Evolutionary conservation across 2,329 filamentous ascomycete genomes (phyloP).

Genomic region (Cercospora beticola): DNA sequence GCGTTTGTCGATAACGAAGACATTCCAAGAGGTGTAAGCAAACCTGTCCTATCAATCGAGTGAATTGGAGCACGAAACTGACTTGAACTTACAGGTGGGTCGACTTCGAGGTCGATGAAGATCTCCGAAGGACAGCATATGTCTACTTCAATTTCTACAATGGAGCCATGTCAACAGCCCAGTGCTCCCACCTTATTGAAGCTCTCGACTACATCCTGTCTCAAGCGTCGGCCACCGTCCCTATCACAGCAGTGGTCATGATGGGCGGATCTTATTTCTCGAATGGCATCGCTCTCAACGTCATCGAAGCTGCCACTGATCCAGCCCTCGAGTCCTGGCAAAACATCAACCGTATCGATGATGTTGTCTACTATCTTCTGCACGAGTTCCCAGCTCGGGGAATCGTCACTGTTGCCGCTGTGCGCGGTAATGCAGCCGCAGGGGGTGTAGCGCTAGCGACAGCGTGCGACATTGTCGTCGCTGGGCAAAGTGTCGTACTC

Average conservation of each 20-base stretch:
- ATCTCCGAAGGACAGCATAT: constrained; percentile 39
- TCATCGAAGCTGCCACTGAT: constrained; percentile 44
- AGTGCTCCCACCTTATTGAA: constrained; percentile 42
- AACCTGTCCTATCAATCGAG: too few relatives aligned
- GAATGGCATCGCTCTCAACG: constrained; percentile 48
- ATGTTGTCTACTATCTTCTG: constrained; percentile 43
- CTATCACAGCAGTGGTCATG: constrained; percentile 41
- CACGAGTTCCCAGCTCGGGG: constrained; percentile 40
- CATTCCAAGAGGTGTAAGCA: constrained; percentile 41
- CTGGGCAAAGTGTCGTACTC: constrained; percentile 42
- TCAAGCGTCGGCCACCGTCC: constrained; percentile 32
- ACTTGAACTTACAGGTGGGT: constrained; percentile 32
- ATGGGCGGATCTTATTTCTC: constrained; percentile 48
- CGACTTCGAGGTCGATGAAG: constrained; percentile 37
- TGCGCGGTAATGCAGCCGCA: constrained; percentile 46
- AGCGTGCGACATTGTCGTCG: constrained; percentile 41
- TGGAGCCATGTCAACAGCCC: constrained; percentile 45
- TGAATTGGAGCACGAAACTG: not conserved
- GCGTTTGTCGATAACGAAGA: constrained; percentile 32
- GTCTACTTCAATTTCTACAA: constrained; percentile 49
- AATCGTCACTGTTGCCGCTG: constrained; percentile 43
- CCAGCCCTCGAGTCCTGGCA: constrained; percentile 45
- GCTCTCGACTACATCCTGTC: constrained; percentile 41
- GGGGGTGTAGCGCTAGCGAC: constrained; percentile 47
- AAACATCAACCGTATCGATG: constrained; percentile 49